phyloP scores from a whole-genome alignment of 2,329 filamentous ascomycete genomes.

The Fusarium nanum region DNA sequence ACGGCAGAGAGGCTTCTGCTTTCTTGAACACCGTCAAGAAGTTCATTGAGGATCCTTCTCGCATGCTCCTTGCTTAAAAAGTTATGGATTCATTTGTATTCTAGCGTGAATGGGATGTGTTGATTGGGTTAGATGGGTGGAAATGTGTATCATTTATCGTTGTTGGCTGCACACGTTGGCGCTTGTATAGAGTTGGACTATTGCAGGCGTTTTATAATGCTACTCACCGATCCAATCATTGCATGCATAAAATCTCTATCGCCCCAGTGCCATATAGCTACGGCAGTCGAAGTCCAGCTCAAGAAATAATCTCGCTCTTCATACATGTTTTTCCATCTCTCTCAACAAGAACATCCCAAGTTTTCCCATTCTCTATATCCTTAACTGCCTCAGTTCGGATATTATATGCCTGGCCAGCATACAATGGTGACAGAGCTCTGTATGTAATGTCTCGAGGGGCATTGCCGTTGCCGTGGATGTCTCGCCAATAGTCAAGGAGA shows the following conservation, averaged over 20 bases:
- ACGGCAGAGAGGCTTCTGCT: slow-evolving; percentile 69
- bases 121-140: slow-evolving; percentile 6
- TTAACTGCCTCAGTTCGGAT: slow-evolving; percentile 65
- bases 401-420: slow-evolving; percentile 72
- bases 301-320: slow-evolving; percentile 49
- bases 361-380: slow-evolving; percentile 49
- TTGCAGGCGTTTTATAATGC: slow-evolving; percentile 15
- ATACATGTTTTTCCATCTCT: slow-evolving; percentile 53
- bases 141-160: slow-evolving; percentile 1
- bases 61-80: slow-evolving; percentile 60
- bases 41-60: slow-evolving; percentile 56
- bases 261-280: not conserved
- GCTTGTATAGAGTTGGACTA: slow-evolving; percentile 27
- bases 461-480: slow-evolving; percentile 55
- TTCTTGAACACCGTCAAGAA: slow-evolving; percentile 58
- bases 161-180: slow-evolving; percentile 24
- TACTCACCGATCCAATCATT: not conserved
- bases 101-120: slow-evolving; percentile 19
- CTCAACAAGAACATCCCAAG: slow-evolving; percentile 62
- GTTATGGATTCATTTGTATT: slow-evolving; percentile 23
- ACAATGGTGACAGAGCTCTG: slow-evolving; percentile 75
- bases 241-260: not conserved
- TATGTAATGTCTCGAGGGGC: slow-evolving; percentile 66
- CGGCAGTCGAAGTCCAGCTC: not conserved
- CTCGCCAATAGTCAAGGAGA: slow-evolving; percentile 75